Evolutionary conservation across 345 rosid genomes (phyloP), one percentile per base, ranked within the genome.

Genomic region (Eucalyptus camaldulensis): DNA sequence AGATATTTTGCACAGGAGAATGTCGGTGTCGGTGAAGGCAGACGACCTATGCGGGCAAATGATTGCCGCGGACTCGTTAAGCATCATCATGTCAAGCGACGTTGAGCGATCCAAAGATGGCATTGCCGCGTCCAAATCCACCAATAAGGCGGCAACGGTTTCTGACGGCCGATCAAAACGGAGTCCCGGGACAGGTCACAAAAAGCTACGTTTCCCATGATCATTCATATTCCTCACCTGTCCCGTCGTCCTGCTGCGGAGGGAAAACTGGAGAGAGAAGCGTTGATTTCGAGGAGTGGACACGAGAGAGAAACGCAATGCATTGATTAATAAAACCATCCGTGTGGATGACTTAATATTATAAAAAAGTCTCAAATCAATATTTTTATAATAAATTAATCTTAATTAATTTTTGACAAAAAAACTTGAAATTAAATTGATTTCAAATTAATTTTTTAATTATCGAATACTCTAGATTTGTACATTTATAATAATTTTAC

Each of bases 391-490:
- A 53, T 53, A 53, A 53, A 19, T 53, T 19, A 5, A 53, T 53
- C 10, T 53, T 53, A 53, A 53, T 53, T 21, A 53, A 8, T 53
- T 53, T 2, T 53, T 53, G 24, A 3, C 24, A 53, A 53, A 53
- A 40, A 53, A 7, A 17, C 2, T 19, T 8, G 24, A 19, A 53
- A 53, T 19, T 53, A 19, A 53, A 7, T 53, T 53, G 24, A 19
- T 53, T 2, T 53, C 10, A 19, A 53, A 19, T 53, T 53, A 53
- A 19, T 19, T 53, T 51, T 7, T 53, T 53, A 2, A 53, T 0
- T 2, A 53, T 0, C 0, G 10, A 53, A 53, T 1, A 53, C 2
- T 5, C 2, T 21, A 53, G 0, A 53, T 53, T 4, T 4, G 0
- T 53, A 53, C 25, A 53, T 53, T 53, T 53, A 21, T 53, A 4